Percentiles rank a stretch among this genome's conserved stretches.
Conservation (phyloP, 2,329 filamentous ascomycete species). For the Leptosphaerulina australis region DNA sequence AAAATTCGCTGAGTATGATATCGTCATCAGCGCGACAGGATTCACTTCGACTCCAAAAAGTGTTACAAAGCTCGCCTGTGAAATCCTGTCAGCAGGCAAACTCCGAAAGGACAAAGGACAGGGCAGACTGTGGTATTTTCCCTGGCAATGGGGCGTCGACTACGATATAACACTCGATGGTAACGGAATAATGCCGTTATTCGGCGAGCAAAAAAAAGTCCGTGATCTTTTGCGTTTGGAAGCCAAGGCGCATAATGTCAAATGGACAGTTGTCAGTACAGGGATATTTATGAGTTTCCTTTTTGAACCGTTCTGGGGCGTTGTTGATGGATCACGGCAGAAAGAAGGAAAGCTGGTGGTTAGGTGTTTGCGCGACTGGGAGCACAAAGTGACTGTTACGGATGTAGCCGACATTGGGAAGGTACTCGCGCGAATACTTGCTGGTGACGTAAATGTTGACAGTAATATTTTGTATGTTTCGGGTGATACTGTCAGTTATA, state of each 20-base stretch:
- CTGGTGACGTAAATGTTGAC: constrained; percentile 40
- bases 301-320: constrained; percentile 67
- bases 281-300: constrained; percentile 75
- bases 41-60: constrained; percentile 63
- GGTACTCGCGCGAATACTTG: constrained; percentile 62
- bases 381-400: constrained; percentile 67
- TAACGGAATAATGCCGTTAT: constrained; percentile 66
- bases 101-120: constrained; percentile 35
- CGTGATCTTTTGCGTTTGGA: constrained; percentile 33
- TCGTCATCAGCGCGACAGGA: constrained; percentile 66
- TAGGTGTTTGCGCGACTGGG: constrained; percentile 66
- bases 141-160: constrained; percentile 77
- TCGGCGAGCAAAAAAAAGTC: constrained; percentile 67
- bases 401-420: constrained; percentile 67
- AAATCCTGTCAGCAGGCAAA: constrained; percentile 59
- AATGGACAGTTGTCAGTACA: constrained; percentile 71
- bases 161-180: constrained; percentile 65
- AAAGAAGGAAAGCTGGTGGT: constrained; percentile 43
- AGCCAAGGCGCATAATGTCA: constrained; percentile 44
- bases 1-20: constrained; percentile 55
- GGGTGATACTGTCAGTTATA: constrained; percentile 68
- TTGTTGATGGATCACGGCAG: constrained; percentile 56
- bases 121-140: constrained; percentile 58
- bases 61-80: constrained; percentile 63
- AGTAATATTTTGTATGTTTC: constrained; percentile 61